Conservation (phyloP, 257 asterid species). For the Nicotiana tabacum region DNA sequence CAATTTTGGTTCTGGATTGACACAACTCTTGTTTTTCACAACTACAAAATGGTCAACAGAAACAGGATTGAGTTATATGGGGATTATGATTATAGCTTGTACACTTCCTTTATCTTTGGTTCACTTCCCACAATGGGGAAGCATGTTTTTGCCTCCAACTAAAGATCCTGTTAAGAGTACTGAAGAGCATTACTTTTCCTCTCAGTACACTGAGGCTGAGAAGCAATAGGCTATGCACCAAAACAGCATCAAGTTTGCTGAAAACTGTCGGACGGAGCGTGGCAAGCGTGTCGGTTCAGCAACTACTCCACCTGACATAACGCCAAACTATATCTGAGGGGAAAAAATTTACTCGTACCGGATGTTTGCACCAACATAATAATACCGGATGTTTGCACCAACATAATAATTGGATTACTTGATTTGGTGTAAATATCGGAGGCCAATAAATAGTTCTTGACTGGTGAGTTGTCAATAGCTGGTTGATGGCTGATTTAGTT, state of each 20-base stretch:
- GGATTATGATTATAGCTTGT: constrained; percentile 44
- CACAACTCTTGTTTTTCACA: constrained; percentile 46
- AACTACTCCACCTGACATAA: too few species aligned
- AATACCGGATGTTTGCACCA: not conserved
- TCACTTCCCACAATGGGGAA: constrained; percentile 73
- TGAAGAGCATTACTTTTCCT: constrained; percentile 40
- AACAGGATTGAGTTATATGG: constrained; percentile 39
- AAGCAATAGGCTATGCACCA: constrained; percentile 39
- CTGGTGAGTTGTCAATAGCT: too few species aligned
- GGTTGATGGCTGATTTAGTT: not conserved
- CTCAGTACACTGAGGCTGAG: constrained; percentile 53
- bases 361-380: not conserved
- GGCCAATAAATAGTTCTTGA: not conserved
- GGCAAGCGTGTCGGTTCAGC: constrained; percentile 16
- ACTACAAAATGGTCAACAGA: constrained; percentile 26
- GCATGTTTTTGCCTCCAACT: constrained; percentile 50
- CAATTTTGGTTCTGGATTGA: constrained; percentile 52
- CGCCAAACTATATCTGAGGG: too few species aligned
- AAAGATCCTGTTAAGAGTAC: constrained; percentile 12
- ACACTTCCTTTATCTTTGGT: constrained; percentile 42
- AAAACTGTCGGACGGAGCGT: constrained; percentile 51
- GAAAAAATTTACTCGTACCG: not conserved
- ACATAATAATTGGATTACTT: not conserved
- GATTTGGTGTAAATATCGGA: not conserved
- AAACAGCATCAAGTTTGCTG: constrained; percentile 55